Conservation (phyloP, 768 basidiomycete genomes). For the Hypsizygus marmoreus region DNA sequence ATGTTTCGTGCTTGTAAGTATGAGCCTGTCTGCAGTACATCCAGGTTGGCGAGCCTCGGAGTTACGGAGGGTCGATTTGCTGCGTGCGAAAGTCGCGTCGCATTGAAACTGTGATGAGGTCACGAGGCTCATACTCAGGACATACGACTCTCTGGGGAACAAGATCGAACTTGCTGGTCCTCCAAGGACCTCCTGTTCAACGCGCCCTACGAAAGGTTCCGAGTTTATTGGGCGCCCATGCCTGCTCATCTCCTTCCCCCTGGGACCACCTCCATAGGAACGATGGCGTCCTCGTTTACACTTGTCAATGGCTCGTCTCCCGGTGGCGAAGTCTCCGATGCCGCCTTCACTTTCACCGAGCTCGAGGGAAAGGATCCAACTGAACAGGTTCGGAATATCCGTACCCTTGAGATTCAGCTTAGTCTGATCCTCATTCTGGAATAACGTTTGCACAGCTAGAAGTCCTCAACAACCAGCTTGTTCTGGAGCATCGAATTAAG, state of each 20-base stretch:
- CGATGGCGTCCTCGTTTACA: conserved; percentile 25
- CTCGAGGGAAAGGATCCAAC: conserved; percentile 46
- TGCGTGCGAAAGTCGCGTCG: conserved; percentile 13
- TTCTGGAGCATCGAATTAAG: conserved; percentile 79
- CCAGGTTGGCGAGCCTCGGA: no score
- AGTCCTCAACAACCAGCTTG: conserved; percentile 64
- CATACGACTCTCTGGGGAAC: no score
- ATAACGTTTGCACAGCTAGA: conserved; percentile 52
- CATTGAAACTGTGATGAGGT: conserved; percentile 9
- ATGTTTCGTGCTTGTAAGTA: no score
- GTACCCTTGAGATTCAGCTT: background rate
- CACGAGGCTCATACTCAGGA: conserved; percentile 12
- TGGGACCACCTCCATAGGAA: conserved; percentile 18
- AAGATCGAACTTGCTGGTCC: no score
- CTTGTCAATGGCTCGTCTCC: conserved; percentile 22
- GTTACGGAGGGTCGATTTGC: background rate
- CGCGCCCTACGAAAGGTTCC: no score
- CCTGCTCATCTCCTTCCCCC: conserved; percentile 19
- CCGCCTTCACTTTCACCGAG: conserved; percentile 37
- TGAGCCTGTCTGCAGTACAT: no score
- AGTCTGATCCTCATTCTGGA: background rate
- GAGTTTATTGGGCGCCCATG: conserved; percentile 13
- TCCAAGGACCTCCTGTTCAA: no score
- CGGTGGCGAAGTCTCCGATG: conserved; percentile 18
- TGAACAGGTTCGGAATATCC: conserved; percentile 42